Percentiles rank a stretch among this genome's conserved stretches.
These are phyloP conservation scores for Taphrina flavorubra DNA, from an alignment of 1,139 yeast genomes.

Conservation along the genomic window DNA sequence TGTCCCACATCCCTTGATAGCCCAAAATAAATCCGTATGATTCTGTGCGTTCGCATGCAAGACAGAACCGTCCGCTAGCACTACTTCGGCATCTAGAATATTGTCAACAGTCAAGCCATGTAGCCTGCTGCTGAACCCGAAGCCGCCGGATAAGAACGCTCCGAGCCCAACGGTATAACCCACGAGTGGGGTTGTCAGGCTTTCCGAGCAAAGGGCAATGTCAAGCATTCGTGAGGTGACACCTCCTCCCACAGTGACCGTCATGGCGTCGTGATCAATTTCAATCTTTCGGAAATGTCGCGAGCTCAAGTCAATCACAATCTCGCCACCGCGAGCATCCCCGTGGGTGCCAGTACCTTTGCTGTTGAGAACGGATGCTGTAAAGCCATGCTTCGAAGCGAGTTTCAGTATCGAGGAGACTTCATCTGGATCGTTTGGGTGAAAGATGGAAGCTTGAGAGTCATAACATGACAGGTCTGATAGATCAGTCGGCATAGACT, in stretches of 20 bases:
- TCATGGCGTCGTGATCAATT: slow-evolving; percentile 15
- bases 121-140: slow-evolving; percentile 23
- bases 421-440: neutral
- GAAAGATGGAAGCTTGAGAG: neutral
- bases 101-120: slow-evolving; percentile 32
- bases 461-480: slow-evolving; percentile 1
- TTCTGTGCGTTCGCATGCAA: slow-evolving; percentile 13
- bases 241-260: slow-evolving; percentile 20
- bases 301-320: slow-evolving; percentile 15
- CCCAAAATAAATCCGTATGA: slow-evolving; percentile 21
- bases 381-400: slow-evolving; percentile 2
- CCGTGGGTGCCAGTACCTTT: slow-evolving; percentile 26
- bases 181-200: slow-evolving; percentile 18
- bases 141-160: slow-evolving; percentile 29
- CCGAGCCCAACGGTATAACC: slow-evolving; percentile 32
- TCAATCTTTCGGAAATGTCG: slow-evolving; percentile 8
- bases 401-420: slow-evolving; percentile 1
- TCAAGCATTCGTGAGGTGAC: slow-evolving; percentile 27
- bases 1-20: slow-evolving; percentile 17
- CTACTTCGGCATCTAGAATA: slow-evolving; percentile 19
- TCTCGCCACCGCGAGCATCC: slow-evolving; percentile 19
- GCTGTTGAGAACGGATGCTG: slow-evolving; percentile 22
- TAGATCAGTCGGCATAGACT: slow-evolving; percentile 5
- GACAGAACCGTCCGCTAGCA: slow-evolving; percentile 17
- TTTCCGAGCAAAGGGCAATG: slow-evolving; percentile 5